Evolutionary conservation across 345 rosid species (phyloP), one percentile per base, ranked within the genome.

Genomic region (Microcos paniculata): DNA sequence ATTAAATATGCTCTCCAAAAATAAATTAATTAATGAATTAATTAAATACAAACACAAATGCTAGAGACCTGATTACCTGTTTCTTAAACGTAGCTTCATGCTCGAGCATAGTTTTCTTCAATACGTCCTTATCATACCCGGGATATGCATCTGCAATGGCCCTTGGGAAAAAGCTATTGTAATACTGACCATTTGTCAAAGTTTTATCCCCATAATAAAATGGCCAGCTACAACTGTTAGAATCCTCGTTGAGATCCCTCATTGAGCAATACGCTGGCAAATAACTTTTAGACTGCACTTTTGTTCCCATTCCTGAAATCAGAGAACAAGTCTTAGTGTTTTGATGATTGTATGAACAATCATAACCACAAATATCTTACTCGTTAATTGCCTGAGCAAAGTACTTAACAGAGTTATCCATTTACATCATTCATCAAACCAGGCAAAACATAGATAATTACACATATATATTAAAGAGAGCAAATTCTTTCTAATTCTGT

Each of bases 71-170:
- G 19, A 52, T 48, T 81, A 94, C 98, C 98, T 95, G 99, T 40
- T 87, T 64, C 91, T 85, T 89, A 74, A 95, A 95, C 30, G 83
- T 82, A 30, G 94, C 89, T 79, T 95, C 99, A 38, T 95, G 99
- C 82, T 91, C 87, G 40, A 95, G 92, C 88, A 95, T 93, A 52
- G 84, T 92, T 65, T 49, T 90, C 86, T 89, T 93, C 82, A 93
- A 81, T 52, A 71, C 66, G 72, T 89, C 93, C 82, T 80, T 93
- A 70, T 86, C 93, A 42, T 83, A 78, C 38, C 79, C 89, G 2
- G 83, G 75, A 84, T 79, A 86, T 30, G 84, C 71, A 77, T 90
- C 94, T 2, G 82, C 70, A 11, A 82, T 31, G 38, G 81, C 79
- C 79, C 83, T 85, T 21, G 89, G 87, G 15, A 76, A 70, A 80